phyloP scores from a whole-genome alignment of 306 rosid genomes.

The Acacia crassicarpa region DNA sequence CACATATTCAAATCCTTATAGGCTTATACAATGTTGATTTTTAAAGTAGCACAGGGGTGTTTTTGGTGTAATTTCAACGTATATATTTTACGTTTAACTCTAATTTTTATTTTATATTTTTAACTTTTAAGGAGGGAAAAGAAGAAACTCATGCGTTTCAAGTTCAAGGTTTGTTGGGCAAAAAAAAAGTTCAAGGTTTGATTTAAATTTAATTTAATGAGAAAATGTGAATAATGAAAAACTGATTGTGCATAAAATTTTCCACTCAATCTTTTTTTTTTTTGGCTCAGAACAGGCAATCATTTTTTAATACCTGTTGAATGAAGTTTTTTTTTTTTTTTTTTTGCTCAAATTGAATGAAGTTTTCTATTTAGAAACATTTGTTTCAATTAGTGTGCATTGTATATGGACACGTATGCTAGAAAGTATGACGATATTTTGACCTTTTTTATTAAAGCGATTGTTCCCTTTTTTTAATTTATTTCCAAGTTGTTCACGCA shows the following conservation, averaged over 20 bases:
- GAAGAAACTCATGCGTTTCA: background rate
- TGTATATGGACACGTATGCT: background rate
- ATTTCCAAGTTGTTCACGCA: background rate
- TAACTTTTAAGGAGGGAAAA: background rate
- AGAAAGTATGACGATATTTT: background rate
- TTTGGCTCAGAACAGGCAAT: too few species aligned
- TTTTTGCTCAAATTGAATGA: too few species aligned
- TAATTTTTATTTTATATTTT: background rate
- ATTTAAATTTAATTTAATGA: background rate
- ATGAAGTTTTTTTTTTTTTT: too few species aligned
- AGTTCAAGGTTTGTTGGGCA: background rate
- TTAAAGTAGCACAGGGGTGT: too few species aligned
- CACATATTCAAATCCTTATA: too few species aligned
- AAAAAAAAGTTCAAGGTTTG: background rate
- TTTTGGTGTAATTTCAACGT: too few species aligned
- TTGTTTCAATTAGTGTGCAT: background rate
- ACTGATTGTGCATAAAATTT: background rate
- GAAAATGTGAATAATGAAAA: background rate
- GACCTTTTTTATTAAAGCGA: background rate
- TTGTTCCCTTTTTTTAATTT: background rate
- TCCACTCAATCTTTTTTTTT: background rate
- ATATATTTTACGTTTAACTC: background rate
- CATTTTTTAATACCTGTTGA: background rate
- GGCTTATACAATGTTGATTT: too few species aligned
- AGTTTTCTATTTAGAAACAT: background rate